phyloP scores from a whole-genome alignment of 2,329 filamentous ascomycete species.

The Colletotrichum lindemuthianum region DNA sequence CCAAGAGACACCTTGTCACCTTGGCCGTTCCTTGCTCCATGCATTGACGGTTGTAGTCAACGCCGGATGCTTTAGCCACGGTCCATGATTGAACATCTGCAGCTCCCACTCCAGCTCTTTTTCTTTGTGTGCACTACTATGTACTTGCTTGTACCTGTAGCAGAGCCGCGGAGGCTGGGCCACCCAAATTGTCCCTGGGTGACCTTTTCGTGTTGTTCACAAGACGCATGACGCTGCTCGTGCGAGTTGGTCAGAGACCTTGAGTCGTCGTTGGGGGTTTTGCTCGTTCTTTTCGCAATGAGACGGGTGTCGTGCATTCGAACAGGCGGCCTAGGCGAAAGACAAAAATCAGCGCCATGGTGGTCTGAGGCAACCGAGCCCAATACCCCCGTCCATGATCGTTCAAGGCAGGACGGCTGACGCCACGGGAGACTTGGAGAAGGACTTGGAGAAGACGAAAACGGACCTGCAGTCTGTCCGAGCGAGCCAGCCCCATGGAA shows the following conservation, averaged over 20 bases:
- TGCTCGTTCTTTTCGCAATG: too few species aligned
- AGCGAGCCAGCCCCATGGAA: constrained; percentile 28
- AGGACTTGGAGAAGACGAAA: too few species aligned
- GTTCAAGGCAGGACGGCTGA: too few species aligned
- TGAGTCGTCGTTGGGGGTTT: background rate
- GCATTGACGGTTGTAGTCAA: constrained; percentile 28
- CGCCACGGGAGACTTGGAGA: too few species aligned
- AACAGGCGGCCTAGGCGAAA: constrained; percentile 30
- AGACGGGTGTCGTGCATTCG: constrained; percentile 3
- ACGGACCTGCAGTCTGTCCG: constrained; percentile 12
- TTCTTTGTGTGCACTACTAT: too few species aligned
- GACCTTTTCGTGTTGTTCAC: background rate
- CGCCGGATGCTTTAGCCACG: constrained; percentile 14
- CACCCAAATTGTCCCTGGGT: constrained; percentile 3
- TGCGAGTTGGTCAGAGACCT: constrained; percentile 10
- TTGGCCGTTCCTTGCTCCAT: constrained; percentile 12
- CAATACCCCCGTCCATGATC: background rate
- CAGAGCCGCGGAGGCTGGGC: constrained; percentile 30
- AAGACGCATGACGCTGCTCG: constrained; percentile 21
- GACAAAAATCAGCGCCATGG: constrained; percentile 4
- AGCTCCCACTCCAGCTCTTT: too few species aligned
- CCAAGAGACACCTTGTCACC: constrained; percentile 3
- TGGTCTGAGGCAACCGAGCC: constrained; percentile 9
- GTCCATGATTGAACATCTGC: too few species aligned
- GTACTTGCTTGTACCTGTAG: constrained; percentile 14